A percentile compares a stretch with the other conserved stretches of the same genome.
phyloP scores from a whole-genome alignment of 495 filamentous ascomycete genomes.

The Articulospora tetracladia region DNA sequence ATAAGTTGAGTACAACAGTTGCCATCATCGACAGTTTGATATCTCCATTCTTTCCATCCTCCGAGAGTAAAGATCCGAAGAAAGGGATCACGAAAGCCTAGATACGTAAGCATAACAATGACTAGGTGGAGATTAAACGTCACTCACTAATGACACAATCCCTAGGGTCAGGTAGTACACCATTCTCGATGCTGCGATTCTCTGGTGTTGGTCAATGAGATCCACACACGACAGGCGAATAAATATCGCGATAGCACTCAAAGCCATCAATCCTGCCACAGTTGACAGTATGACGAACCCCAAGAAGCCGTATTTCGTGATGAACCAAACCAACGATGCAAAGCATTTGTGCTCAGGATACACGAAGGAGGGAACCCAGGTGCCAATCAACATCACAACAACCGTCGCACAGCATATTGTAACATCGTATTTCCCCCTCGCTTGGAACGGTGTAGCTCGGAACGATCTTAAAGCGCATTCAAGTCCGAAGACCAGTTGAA shows the following conservation, averaged over 20 bases:
- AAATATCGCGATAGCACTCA: constrained; percentile 25
- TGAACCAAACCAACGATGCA: constrained; percentile 30
- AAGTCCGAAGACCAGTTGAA: constrained; percentile 32
- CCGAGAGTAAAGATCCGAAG: constrained; percentile 21
- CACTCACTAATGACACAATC: constrained; percentile 29
- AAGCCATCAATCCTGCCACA: constrained; percentile 20
- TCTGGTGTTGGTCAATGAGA: constrained; percentile 27
- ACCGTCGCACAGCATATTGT: constrained; percentile 26
- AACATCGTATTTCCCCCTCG: constrained; percentile 27
- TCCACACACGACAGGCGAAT: constrained; percentile 21
- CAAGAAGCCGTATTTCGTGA: constrained; percentile 23
- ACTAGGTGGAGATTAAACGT: background rate
- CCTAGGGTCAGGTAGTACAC: constrained; percentile 33
- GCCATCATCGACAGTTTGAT: constrained; percentile 31
- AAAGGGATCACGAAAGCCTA: constrained; percentile 32
- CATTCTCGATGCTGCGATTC: constrained; percentile 34
- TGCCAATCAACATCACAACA: constrained; percentile 24
- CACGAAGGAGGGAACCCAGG: constrained; percentile 28
- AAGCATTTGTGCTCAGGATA: constrained; percentile 24
- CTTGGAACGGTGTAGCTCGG: constrained; percentile 26
- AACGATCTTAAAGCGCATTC: constrained; percentile 32
- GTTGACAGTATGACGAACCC: constrained; percentile 24
- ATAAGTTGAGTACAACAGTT: constrained; percentile 32
- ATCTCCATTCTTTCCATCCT: constrained; percentile 9
- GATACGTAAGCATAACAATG: constrained; percentile 6